Conservation (phyloP, 2,329 filamentous ascomycete species). For the Ciborinia camelliae region DNA sequence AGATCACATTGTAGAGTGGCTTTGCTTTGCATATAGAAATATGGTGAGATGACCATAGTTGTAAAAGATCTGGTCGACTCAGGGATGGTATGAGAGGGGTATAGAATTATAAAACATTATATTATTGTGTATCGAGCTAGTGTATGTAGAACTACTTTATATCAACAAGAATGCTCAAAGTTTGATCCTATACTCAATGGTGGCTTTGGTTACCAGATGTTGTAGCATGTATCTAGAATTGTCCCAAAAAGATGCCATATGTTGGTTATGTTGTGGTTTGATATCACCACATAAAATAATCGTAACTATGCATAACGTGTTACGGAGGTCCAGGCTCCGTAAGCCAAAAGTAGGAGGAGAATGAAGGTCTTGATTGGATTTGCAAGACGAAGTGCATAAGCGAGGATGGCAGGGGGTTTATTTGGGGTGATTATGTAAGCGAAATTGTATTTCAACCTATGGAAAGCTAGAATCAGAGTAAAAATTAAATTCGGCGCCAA, state of each 20-base stretch:
- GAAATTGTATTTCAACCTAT: background rate
- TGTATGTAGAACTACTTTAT: too few species aligned
- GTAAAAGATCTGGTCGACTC: background rate
- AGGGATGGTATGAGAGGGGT: background rate
- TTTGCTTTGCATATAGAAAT: conserved; percentile 12
- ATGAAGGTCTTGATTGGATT: conserved; percentile 8
- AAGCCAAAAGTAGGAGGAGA: background rate
- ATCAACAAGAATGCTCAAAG: background rate
- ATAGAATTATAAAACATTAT: too few species aligned
- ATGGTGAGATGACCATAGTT: conserved; percentile 17
- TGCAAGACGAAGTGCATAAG: conserved; percentile 19
- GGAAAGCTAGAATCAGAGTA: background rate
- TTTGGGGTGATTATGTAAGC: conserved; percentile 14
- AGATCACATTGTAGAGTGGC: conserved; percentile 15
- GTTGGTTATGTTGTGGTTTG: conserved; percentile 5
- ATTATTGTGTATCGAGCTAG: too few species aligned
- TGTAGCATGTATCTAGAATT: too few species aligned
- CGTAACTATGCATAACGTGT: conserved; percentile 7
- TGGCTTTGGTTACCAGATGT: background rate
- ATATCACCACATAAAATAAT: background rate
- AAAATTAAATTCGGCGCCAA: background rate
- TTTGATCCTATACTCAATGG: background rate
- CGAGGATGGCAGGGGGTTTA: conserved; percentile 1
- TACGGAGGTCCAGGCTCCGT: conserved; percentile 14
- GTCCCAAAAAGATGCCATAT: too few species aligned